Evolutionary conservation across 2,329 filamentous ascomycete species (phyloP).

Genomic region (Ophiocordyceps polyrhachis-furcata): DNA sequence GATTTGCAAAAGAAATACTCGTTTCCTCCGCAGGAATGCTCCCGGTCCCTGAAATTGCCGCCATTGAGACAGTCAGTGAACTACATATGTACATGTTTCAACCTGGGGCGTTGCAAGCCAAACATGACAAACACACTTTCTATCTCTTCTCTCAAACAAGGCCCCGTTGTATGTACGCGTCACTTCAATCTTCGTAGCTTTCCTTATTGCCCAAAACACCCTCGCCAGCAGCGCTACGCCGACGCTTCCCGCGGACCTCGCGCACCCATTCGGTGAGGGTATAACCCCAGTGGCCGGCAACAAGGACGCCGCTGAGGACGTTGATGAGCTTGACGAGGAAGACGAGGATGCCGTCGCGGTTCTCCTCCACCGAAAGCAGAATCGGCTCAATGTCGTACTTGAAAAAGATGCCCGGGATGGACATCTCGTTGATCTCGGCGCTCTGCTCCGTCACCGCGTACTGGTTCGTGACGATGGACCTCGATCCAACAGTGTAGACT

Average conservation of each 20-base stretch:
- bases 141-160: not conserved
- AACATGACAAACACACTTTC: not conserved
- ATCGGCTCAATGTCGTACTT: conserved; percentile 99
- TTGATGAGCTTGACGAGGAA: conserved; percentile 76
- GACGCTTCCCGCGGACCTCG: conserved; percentile 32
- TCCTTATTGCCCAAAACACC: conserved; percentile 32
- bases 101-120: no score
- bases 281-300: conserved; percentile 86
- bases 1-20: no score
- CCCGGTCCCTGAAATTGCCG: no score
- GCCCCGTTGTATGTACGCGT: not conserved
- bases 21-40: no score
- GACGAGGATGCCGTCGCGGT: conserved; percentile 52
- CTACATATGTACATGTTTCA: no score
- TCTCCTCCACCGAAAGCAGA: conserved; percentile 67
- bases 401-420: conserved; percentile 82
- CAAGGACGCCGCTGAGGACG: conserved; percentile 74
- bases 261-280: conserved; percentile 61
- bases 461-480: conserved; percentile 80
- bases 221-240: conserved; percentile 24
- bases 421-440: conserved; percentile 45
- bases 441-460: conserved; percentile 92
- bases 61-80: no score
- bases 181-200: conserved; percentile 9
- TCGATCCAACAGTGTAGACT: conserved; percentile 54